Percentiles rank a stretch among this genome's conserved stretches.
phyloP scores from a whole-genome alignment of 139 green algal species.

The Coccomyxa sp. region DNA sequence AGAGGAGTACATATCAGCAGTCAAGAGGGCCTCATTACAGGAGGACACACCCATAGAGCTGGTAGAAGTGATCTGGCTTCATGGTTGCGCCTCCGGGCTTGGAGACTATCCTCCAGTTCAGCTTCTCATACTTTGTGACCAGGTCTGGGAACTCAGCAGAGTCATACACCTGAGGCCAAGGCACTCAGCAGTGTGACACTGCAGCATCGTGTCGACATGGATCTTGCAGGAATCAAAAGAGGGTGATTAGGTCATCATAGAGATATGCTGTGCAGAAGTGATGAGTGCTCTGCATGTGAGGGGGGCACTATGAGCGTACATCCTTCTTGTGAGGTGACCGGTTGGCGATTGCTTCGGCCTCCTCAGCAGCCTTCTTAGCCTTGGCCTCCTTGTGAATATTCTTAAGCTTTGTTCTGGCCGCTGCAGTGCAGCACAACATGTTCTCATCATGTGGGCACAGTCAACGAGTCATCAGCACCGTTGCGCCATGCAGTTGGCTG shows the following conservation, averaged over 20 bases:
- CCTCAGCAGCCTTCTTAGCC: slow-evolving; percentile 27
- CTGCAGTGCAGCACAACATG: slow-evolving; percentile 26
- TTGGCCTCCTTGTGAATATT: slow-evolving; percentile 49
- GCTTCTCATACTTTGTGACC: slow-evolving; percentile 63
- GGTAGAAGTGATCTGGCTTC: slow-evolving; percentile 80
- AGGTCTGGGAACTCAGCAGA: slow-evolving; percentile 58
- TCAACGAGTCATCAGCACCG: neutral
- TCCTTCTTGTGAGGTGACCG: slow-evolving; percentile 64
- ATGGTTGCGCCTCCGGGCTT: slow-evolving; percentile 86
- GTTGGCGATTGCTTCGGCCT: slow-evolving; percentile 23
- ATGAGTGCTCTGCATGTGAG: neutral
- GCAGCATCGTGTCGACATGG: neutral
- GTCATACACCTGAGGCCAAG: slow-evolving; percentile 51
- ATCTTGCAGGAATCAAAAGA: neutral
- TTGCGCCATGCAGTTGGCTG: too few relatives aligned
- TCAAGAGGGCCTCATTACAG: neutral
- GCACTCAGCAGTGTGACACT: neutral
- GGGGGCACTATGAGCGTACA: slow-evolving; percentile 12
- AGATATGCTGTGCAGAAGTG: neutral
- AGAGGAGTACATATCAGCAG: neutral
- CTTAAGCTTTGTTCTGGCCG: slow-evolving; percentile 59
- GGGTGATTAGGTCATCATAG: neutral
- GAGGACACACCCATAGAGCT: slow-evolving; percentile 56
- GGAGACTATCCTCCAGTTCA: slow-evolving; percentile 87
- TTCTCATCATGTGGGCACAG: neutral